Base-by-base conservation (phyloP, 495 filamentous ascomycete genomes). In the Sabuloglossum arenarium region DNA sequence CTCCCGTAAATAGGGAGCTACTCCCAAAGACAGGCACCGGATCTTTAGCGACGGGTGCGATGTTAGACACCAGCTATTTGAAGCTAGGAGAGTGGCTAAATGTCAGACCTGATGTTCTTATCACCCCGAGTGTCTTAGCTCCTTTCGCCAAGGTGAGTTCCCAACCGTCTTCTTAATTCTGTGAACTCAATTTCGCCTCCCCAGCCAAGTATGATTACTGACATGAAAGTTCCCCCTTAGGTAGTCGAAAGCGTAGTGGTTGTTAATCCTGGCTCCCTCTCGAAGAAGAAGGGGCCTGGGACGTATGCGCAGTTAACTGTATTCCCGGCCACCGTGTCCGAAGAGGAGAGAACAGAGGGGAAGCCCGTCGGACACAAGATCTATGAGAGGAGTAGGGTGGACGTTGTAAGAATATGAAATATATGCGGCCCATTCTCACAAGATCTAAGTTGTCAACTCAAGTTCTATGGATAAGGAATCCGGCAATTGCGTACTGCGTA, bases 81-180 rank as follows among this genome's bases (percentile, higher is more conserved):
- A 89, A 93, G 66, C 69, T 96, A 28, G 90, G 87, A 28, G 91
- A 96, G 68, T 88, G 91, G 79, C 72, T 90, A 60, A 83, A 81
- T 59, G 81, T 85, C 1, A 71, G 79, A 55, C 91, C 91, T 10
- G 91, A 98, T 71, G 73, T 98, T 27, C 63, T 96, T 58, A 73
- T 98, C 32, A 71, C 84, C 27, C 91, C 91, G 31, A 94, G 88
- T 61, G 76, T 81, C 58, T 67, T 98, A 59, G 80, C 82, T 9
- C 80, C 86, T 3, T 94, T 93, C 72, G 86, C 84, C 39, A 93
- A 86, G 78, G 88, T 91, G 71, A 59, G 75, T 64, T 58, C 6
- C 56, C 32, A 16, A 27, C 19, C 51, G 23, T 16, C 19, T 0
- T 28, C 23, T 19, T 9, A 28, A 34, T 14, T 51, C 59, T 8